These are phyloP conservation scores for Podospora bellae-mahoneyi DNA, from an alignment of 495 filamentous ascomycete species.

Conservation along the genomic window DNA sequence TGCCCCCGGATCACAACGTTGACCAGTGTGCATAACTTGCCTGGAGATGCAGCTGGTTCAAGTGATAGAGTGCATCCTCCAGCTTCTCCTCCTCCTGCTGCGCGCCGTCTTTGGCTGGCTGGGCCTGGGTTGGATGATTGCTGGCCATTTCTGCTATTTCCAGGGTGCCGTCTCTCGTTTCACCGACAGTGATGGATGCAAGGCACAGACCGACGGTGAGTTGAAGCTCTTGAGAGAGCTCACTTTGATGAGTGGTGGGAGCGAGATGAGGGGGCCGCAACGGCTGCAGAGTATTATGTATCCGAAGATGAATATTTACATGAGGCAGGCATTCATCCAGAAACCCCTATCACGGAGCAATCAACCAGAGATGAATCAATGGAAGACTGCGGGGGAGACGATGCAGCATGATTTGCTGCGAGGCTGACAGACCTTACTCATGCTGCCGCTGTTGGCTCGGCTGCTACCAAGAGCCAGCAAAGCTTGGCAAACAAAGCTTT, in stretches of 20 bases:
- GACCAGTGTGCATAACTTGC: conserved; percentile 25
- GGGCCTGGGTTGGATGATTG: conserved; percentile 19
- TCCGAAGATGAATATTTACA: background rate
- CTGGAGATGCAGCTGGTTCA: conserved; percentile 45
- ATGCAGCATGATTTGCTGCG: background rate
- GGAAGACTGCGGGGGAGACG: background rate
- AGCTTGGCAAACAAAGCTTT: background rate
- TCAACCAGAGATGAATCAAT: background rate
- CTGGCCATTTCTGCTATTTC: conserved; percentile 22
- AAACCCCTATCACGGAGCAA: background rate
- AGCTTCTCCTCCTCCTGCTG: conserved; percentile 37
- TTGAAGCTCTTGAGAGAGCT: background rate
- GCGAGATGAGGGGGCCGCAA: background rate
- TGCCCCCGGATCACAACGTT: conserved; percentile 8
- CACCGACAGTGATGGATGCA: background rate
- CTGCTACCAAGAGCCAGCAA: background rate
- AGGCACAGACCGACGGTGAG: background rate
- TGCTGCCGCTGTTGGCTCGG: background rate
- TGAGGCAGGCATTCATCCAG: background rate
- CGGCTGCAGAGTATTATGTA: background rate
- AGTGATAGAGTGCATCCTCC: conserved; percentile 33
- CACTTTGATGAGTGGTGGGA: background rate
- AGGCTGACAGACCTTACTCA: background rate
- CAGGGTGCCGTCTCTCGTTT: conserved; percentile 8
- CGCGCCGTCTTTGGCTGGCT: conserved; percentile 18